Evolutionary conservation across 805 yeast species (phyloP).

Genomic region (Grigorovia transvaalensis): DNA sequence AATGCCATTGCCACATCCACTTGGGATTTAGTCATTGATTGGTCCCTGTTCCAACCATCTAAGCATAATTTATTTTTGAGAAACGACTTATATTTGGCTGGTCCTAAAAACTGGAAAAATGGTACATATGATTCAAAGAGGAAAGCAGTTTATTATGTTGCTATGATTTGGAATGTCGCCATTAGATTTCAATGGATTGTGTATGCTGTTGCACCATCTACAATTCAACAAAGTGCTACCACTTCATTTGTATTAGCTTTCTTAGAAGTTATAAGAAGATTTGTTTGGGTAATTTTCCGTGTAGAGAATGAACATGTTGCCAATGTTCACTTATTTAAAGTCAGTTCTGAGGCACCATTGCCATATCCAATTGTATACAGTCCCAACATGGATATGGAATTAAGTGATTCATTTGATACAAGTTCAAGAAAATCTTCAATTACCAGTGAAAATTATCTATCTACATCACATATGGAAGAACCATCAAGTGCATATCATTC

Average conservation of each 20-base stretch:
- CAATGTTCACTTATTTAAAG: conserved; percentile 74
- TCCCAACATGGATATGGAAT: conserved; percentile 1
- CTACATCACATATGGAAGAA: conserved; percentile 5
- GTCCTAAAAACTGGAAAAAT: conserved; percentile 27
- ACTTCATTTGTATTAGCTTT: conserved; percentile 76
- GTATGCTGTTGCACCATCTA: conserved; percentile 65
- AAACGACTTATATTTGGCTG: conserved; percentile 59
- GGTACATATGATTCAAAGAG: conserved; percentile 21
- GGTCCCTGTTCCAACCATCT: conserved; percentile 68
- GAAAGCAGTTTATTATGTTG: conserved; percentile 52
- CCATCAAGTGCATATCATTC: conserved; percentile 18
- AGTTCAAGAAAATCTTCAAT: not conserved
- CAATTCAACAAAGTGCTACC: conserved; percentile 78
- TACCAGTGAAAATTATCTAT: not conserved
- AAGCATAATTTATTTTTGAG: conserved; percentile 52
- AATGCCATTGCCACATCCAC: conserved; percentile 59
- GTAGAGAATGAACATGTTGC: conserved; percentile 95
- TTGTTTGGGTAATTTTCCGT: conserved; percentile 84
- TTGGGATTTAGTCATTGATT: conserved; percentile 96
- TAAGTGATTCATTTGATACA: not conserved
- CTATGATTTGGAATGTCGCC: conserved; percentile 62
- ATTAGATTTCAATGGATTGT: conserved; percentile 88
- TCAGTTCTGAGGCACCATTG: conserved; percentile 75
- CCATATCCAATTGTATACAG: conserved; percentile 46
- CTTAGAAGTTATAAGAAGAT: conserved; percentile 74